Base-by-base conservation (phyloP, 2,329 filamentous ascomycete species). In the Thermothelomyces thermophilus region DNA sequence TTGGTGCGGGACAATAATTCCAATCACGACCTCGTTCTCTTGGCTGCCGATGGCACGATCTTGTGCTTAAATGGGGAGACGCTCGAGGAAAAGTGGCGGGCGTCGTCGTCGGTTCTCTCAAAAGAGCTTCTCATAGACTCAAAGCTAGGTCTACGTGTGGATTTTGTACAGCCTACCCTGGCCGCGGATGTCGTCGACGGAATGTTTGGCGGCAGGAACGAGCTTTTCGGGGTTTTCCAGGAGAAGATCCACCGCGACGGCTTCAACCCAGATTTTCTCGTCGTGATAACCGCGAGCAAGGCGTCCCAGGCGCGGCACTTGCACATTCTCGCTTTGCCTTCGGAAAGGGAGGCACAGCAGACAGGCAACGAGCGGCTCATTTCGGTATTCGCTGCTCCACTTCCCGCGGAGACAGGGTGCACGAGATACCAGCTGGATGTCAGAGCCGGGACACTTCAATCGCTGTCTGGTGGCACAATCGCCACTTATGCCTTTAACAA, bases 401-500 rank as follows among this genome's bases (percentile, higher is more conserved):
- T 63, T n/a, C 52, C 60, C 4, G 46, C 37, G 34, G 44, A 53
- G 6, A 16, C 30, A 3, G 35, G 14, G 16, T 36, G 48, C n/a
- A 36, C 53, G 40, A 58, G 50, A 17, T 58, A 50, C 33, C 60
- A 60, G 48, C 48, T 88, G 1, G 80, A 90, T 55, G 68, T 80
- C 20, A 75, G 77, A 17, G 78, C 80, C 2, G 86, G 85, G 11
- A 73, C 75, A 34, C 67, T 90, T 3, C 74, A 86, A 52, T 75
- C 83, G 60, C 70, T 87, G 1, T 63, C 70, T 13, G 68, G 72
- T 19, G 75, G 74, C 10, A 67, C 63, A 1, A 68, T 90, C 16
- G 73, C 70, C 22, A 77, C 81, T 2, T 87, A 83, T 63, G 80
- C 87, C 54, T 67, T 78, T 76, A 14, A 73, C 75, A 13, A 78